Conservation (phyloP, 768 basidiomycete species). For the Pleurotus eryngii region DNA sequence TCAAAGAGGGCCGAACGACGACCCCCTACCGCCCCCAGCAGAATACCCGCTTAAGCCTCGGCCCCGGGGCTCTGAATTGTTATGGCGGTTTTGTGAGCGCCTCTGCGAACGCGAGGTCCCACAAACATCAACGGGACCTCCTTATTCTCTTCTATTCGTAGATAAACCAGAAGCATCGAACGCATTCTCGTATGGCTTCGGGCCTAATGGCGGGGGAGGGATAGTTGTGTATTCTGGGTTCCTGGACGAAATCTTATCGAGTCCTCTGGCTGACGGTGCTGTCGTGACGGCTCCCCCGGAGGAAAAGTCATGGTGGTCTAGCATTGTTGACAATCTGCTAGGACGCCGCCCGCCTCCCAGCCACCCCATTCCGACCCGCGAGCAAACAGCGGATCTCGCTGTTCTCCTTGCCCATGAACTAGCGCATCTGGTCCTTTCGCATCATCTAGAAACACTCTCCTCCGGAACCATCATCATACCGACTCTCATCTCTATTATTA, state of each 20-base stretch:
- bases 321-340: slow-evolving; percentile 45
- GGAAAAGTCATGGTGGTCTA: slow-evolving; percentile 42
- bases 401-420: slow-evolving; percentile 92
- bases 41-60: slow-evolving; percentile 81
- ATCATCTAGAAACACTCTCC: slow-evolving; percentile 91
- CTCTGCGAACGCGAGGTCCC: slow-evolving; percentile 41
- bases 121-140: slow-evolving; percentile 71
- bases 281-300: slow-evolving; percentile 15
- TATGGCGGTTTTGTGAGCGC: slow-evolving; percentile 55
- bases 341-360: slow-evolving; percentile 23
- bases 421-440: slow-evolving; percentile 84
- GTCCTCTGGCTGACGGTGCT: slow-evolving; percentile 25
- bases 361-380: slow-evolving; percentile 60
- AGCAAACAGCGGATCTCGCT: slow-evolving; percentile 87
- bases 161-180: slow-evolving; percentile 82
- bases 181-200: slow-evolving; percentile 96
- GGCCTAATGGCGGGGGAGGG: slow-evolving; percentile 86
- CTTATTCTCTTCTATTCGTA: slow-evolving; percentile 87
- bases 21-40: slow-evolving; percentile 78
- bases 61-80: slow-evolving; percentile 69
- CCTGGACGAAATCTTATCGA: slow-evolving; percentile 77
- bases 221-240: slow-evolving; percentile 95
- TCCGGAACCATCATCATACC: slow-evolving; percentile 81
- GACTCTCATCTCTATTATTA: slow-evolving; percentile 68
- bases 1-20: slow-evolving; percentile 41